phyloP scores from a whole-genome alignment of 2,329 filamentous ascomycete species.

The Colletotrichum sojae region DNA sequence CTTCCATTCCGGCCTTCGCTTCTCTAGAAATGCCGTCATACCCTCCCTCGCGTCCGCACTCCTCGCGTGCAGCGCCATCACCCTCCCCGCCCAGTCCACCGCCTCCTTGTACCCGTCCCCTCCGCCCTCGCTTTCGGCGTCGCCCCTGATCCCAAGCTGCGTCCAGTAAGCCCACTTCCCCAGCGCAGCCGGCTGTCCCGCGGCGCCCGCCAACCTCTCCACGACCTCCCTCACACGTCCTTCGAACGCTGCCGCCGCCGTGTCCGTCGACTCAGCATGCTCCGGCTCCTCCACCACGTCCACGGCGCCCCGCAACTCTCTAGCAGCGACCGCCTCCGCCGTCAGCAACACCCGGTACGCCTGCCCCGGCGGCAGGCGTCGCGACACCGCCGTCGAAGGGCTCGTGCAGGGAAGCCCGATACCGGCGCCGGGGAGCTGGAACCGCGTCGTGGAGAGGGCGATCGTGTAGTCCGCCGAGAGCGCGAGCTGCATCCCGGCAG shows the following conservation, averaged over 20 bases:
- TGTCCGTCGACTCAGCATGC: conserved; percentile 42
- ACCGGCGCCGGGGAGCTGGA: conserved; percentile 48
- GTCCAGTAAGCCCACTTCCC: conserved; percentile 55
- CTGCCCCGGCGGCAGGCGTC: conserved; percentile 44
- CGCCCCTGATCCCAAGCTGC: conserved; percentile 45
- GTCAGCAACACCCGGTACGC: conserved; percentile 49
- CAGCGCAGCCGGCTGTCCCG: conserved; percentile 50
- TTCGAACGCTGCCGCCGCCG: conserved; percentile 43
- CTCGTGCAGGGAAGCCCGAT: conserved; percentile 52
- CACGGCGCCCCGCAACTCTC: conserved; percentile 45
- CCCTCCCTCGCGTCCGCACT: conserved; percentile 49
- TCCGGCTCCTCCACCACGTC: conserved; percentile 44
- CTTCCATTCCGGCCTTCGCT: conserved; percentile 46
- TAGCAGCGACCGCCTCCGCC: conserved; percentile 46
- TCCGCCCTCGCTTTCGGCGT: conserved; percentile 17
- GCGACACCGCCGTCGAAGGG: conserved; percentile 47
- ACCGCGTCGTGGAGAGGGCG: conserved; percentile 42
- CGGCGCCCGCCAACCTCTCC: conserved; percentile 41
- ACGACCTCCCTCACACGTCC: conserved; percentile 45
- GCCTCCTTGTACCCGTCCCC: conserved; percentile 47
- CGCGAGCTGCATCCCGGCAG: conserved; percentile 52
- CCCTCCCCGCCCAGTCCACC: conserved; percentile 45
- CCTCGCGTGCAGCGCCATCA: conserved; percentile 49
- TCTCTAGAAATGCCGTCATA: conserved; percentile 46
- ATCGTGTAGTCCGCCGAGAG: conserved; percentile 49